These are phyloP conservation scores for Ceratocystis destructans DNA, from an alignment of 2,329 filamentous ascomycete species.

Conservation along the genomic window DNA sequence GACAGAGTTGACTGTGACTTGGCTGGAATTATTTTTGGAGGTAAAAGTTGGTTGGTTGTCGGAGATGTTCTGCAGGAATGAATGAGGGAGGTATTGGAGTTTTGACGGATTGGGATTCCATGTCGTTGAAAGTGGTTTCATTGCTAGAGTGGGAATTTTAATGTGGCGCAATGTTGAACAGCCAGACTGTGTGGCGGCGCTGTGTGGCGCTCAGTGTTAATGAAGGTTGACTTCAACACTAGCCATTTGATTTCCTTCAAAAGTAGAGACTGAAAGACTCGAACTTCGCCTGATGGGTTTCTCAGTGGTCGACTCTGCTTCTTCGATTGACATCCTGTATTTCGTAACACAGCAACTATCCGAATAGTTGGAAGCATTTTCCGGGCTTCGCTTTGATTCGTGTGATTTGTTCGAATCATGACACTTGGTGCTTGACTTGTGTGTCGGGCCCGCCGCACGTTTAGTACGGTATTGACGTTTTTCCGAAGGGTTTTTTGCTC, in stretches of 20 bases:
- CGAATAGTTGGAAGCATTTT: too few relatives aligned
- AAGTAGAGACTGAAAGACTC: neutral
- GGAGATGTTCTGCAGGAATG: neutral
- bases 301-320: neutral
- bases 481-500: neutral
- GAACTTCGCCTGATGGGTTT: too few relatives aligned
- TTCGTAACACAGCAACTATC: too few relatives aligned
- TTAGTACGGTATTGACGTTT: neutral
- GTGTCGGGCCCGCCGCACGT: neutral
- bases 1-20: neutral
- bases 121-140: constrained; percentile 2
- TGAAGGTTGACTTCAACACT: too few relatives aligned
- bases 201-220: neutral
- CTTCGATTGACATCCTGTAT: neutral
- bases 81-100: neutral
- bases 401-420: neutral
- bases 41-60: neutral
- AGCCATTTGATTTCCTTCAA: too few relatives aligned
- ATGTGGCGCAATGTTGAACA: neutral
- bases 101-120: neutral
- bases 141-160: neutral
- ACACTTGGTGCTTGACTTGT: neutral
- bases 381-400: neutral
- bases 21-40: neutral
- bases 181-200: neutral